These are phyloP conservation scores for Diddensiella caesifluorescens DNA, from an alignment of 805 yeast genomes.

Conservation along the genomic window DNA sequence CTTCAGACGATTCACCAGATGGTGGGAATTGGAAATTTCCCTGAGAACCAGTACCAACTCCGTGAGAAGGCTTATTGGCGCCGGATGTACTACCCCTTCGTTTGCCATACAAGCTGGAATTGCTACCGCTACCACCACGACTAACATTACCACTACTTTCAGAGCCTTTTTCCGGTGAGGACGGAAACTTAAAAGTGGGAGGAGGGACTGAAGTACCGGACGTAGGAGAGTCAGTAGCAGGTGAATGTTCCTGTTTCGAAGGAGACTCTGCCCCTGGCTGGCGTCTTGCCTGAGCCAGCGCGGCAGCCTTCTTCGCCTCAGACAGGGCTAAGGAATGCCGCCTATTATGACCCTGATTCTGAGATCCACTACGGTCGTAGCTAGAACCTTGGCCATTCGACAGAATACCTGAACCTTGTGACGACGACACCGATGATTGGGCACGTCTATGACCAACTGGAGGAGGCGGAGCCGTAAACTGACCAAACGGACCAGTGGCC, in stretches of 20 bases:
- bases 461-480: slow-evolving; percentile 22
- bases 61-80: background rate
- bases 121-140: slow-evolving; percentile 27
- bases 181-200: slow-evolving; percentile 26
- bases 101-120: slow-evolving; percentile 24
- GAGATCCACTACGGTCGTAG: slow-evolving; percentile 4
- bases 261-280: slow-evolving; percentile 13
- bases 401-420: background rate
- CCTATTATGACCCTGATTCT: slow-evolving; percentile 66
- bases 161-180: slow-evolving; percentile 14
- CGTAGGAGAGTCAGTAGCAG: slow-evolving; percentile 7
- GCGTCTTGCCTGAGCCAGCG: slow-evolving; percentile 70
- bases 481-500: slow-evolving; percentile 24
- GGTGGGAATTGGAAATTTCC: slow-evolving; percentile 64
- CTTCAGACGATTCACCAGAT: slow-evolving; percentile 17
- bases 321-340: slow-evolving; percentile 87
- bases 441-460: slow-evolving; percentile 31
- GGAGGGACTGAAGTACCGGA: slow-evolving; percentile 10
- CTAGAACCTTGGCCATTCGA: background rate
- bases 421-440: slow-evolving; percentile 28
- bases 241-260: slow-evolving; percentile 4
- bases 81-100: background rate
- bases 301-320: slow-evolving; percentile 97
- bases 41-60: too few species aligned
- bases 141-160: background rate